Evolutionary conservation across 1,284 basidiomycete genomes (phyloP), one percentile per base, ranked within the genome.

Genomic region (Thecaphora thlaspeos): DNA sequence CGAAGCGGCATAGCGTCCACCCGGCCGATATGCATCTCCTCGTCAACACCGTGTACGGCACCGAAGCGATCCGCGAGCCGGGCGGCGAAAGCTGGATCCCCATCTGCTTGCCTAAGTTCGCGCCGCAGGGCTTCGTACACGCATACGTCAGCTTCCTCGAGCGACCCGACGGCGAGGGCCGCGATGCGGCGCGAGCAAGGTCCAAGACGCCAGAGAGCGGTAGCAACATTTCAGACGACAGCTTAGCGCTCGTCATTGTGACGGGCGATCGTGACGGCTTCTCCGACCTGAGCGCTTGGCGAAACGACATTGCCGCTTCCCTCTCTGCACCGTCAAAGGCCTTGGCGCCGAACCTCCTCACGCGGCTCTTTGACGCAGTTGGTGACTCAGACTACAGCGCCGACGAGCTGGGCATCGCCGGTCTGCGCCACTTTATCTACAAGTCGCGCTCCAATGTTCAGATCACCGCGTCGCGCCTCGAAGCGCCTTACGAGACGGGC

Each of bases 21-120:
- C 92, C 94, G 21, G 51, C 65, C 32, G 80, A 81, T 49, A 62
- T 80, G 17, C 75, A 78, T 19, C 61, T 81, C 32, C 65, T 81
- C 28, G 66, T 79, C 19, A 77, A 78, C 18, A 79, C 79, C 1
- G 74, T 84, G 86, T 60, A 82, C 89, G 70, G 80, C 83, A 75
- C 84, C 37, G 41, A 43, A 10, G 87, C 80, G 82, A 86, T 57
- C 82, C 52, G 55, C 43, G 48, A 55, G 1, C 51, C 48, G 19
- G 65, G 68, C 3, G 58, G 48, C 0, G 87, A 92, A 19, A 88
- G 88, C 4, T 98, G 92, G 90, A 83, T 97, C 2, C 95, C 95
- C 0, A 84, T 99, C 44, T 98, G 94, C 75, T 83, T 99, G 11
- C 94, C 95, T 0, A 92, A 92, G 75, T 96, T 91, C 81, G 93